Evolutionary conservation across 2,329 filamentous ascomycete genomes (phyloP).

Genomic region (Sporothrix brunneoviolacea): DNA sequence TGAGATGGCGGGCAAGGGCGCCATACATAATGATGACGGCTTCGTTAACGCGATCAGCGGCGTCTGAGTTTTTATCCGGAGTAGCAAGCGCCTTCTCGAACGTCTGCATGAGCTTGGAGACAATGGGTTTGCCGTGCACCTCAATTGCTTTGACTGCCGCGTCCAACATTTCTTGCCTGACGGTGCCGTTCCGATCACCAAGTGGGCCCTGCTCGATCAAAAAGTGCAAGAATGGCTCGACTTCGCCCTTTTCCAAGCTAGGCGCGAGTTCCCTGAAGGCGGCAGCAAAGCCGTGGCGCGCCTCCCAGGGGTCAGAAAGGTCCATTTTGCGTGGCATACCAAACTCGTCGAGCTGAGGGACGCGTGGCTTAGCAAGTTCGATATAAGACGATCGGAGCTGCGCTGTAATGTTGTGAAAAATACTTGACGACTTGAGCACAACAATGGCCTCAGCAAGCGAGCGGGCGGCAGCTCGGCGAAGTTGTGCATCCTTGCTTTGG

Average conservation of each 20-base stretch:
- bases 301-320: constrained; percentile 83
- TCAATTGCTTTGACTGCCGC: constrained; percentile 78
- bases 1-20: constrained; percentile 81
- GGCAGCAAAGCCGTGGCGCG: constrained; percentile 78
- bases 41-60: constrained; percentile 87
- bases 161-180: constrained; percentile 86
- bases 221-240: constrained; percentile 76
- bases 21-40: constrained; percentile 97
- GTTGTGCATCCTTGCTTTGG: constrained; percentile 69
- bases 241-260: constrained; percentile 58
- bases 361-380: constrained; percentile 73
- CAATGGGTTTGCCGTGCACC: constrained; percentile 69
- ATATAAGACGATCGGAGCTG: constrained; percentile 65
- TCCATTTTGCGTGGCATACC: constrained; percentile 92
- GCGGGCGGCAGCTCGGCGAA: constrained; percentile 76
- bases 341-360: constrained; percentile 81
- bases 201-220: constrained; percentile 80
- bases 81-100: constrained; percentile 85
- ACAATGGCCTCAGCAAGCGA: constrained; percentile 69
- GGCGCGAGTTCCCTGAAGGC: constrained; percentile 77
- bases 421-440: constrained; percentile 51
- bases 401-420: constrained; percentile 43
- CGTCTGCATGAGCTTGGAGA: constrained; percentile 86
- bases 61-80: constrained; percentile 72
- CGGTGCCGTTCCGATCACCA: constrained; percentile 70